Percentiles rank a stretch among this genome's conserved stretches.
phyloP scores from a whole-genome alignment of 164 flowering plant genomes.

The Houttuynia cordata region DNA sequence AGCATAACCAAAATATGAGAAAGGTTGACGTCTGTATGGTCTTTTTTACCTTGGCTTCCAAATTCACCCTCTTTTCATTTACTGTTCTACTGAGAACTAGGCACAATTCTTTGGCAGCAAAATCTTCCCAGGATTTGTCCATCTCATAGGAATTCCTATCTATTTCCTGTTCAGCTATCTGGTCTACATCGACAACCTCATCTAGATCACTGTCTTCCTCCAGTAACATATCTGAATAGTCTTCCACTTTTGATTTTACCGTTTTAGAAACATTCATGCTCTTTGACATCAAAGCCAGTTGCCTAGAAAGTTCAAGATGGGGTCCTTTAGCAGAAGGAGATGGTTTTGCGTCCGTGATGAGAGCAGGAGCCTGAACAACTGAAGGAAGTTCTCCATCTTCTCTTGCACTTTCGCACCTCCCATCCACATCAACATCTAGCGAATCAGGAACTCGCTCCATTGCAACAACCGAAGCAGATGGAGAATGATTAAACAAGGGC shows the following conservation, averaged over 20 bases:
- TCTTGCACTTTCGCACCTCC: conserved; percentile 35
- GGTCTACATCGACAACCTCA: conserved; percentile 32
- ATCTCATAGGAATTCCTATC: conserved; percentile 9
- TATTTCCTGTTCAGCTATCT: conserved; percentile 21
- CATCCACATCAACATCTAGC: conserved; percentile 29
- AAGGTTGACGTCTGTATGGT: neutral
- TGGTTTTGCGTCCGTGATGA: conserved; percentile 17
- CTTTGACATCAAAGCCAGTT: conserved; percentile 55
- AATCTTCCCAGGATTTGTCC: conserved; percentile 46
- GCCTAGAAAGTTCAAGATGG: conserved; percentile 39
- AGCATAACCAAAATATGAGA: neutral
- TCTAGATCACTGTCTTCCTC: conserved; percentile 73
- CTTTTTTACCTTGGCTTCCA: conserved; percentile 75
- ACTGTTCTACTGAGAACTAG: conserved; percentile 38
- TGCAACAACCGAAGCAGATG: conserved; percentile 28
- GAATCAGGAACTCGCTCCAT: conserved; percentile 32
- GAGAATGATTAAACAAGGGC: conserved; percentile 16
- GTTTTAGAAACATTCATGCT: conserved; percentile 27
- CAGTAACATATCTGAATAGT: conserved; percentile 47
- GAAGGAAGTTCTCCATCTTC: conserved; percentile 98
- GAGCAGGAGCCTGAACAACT: conserved; percentile 24
- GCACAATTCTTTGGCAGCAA: conserved; percentile 47
- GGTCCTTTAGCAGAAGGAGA: conserved; percentile 25
- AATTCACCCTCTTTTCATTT: conserved; percentile 25
- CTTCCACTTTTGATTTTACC: conserved; percentile 52